A percentile compares a stretch with the other conserved stretches of the same genome.
Evolutionary conservation across 345 rosid genomes (phyloP).

Genomic region (Excoecaria cochinchinensis): DNA sequence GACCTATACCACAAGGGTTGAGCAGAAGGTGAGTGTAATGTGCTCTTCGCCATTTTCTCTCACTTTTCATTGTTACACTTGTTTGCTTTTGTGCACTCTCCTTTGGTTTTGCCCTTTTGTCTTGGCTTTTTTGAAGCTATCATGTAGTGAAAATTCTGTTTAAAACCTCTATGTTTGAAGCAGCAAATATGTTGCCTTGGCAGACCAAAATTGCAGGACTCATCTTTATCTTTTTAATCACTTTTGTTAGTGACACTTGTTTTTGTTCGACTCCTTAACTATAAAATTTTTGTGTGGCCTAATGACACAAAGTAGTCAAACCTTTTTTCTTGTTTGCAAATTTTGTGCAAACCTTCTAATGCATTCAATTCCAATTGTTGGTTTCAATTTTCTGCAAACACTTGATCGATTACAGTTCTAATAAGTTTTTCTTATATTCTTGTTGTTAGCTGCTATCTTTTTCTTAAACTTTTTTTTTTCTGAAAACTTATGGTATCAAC

Average conservation of each 20-base stretch:
- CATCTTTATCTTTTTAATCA: neutral
- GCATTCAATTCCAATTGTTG: too few relatives aligned
- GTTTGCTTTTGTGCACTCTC: neutral
- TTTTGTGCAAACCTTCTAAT: neutral
- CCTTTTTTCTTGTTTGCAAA: neutral
- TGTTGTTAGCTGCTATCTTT: too few relatives aligned
- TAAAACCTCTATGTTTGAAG: slow-evolving; percentile 7
- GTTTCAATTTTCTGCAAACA: neutral
- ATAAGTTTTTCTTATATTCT: too few relatives aligned
- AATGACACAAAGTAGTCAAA: neutral
- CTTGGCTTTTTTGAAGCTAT: slow-evolving; percentile 1
- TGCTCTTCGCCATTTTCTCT: neutral
- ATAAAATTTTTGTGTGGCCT: neutral
- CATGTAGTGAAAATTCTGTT: neutral
- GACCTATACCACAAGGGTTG: slow-evolving; percentile 72
- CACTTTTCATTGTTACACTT: neutral
- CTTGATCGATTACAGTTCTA: neutral
- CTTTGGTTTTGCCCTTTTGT: neutral
- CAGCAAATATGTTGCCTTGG: neutral
- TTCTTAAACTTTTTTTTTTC: too few relatives aligned
- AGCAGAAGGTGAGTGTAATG: slow-evolving; percentile 50
- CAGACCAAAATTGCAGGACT: neutral
- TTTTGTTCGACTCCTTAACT: neutral
- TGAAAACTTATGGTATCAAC: too few relatives aligned
- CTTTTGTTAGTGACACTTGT: neutral